These are phyloP conservation scores for Salix exigua DNA, from an alignment of 345 rosid genomes.

Conservation along the genomic window DNA sequence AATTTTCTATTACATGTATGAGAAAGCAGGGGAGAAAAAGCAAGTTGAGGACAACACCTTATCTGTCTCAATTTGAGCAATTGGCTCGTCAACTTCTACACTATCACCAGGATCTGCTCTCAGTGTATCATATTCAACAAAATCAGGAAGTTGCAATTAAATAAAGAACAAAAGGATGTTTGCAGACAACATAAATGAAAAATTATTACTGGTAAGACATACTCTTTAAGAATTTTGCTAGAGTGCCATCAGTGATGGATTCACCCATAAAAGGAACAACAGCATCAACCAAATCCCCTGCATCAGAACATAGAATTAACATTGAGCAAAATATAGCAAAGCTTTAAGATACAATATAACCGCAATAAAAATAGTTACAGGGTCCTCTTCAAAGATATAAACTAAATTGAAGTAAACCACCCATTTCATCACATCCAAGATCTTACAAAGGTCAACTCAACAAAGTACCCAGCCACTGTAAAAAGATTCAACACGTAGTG, in stretches of 20 bases:
- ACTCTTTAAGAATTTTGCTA: slow-evolving; percentile 68
- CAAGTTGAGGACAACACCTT: slow-evolving; percentile 42
- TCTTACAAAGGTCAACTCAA: not conserved
- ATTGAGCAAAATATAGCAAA: not conserved
- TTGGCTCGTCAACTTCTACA: slow-evolving; percentile 80
- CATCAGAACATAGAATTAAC: slow-evolving; percentile 1
- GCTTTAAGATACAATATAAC: not conserved
- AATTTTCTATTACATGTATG: not conserved
- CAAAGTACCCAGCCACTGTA: not conserved
- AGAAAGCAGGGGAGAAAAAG: not conserved
- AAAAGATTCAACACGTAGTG: not conserved
- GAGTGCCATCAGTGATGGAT: slow-evolving; percentile 81
- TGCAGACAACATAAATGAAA: not conserved
- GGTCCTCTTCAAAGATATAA: not conserved
- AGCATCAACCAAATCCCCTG: slow-evolving; percentile 65
- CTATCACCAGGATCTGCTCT: slow-evolving; percentile 85
- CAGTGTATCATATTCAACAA: slow-evolving; percentile 13
- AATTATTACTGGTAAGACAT: slow-evolving; percentile 25
- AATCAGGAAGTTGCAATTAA: not conserved
- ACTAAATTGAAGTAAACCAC: not conserved
- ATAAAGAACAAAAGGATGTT: not conserved
- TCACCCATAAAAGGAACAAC: slow-evolving; percentile 90
- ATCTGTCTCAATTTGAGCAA: slow-evolving; percentile 98
- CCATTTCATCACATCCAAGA: not conserved
- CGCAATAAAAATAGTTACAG: not conserved